phyloP scores from a whole-genome alignment of 176 grass and related monocot genomes.

The Oryza punctata region DNA sequence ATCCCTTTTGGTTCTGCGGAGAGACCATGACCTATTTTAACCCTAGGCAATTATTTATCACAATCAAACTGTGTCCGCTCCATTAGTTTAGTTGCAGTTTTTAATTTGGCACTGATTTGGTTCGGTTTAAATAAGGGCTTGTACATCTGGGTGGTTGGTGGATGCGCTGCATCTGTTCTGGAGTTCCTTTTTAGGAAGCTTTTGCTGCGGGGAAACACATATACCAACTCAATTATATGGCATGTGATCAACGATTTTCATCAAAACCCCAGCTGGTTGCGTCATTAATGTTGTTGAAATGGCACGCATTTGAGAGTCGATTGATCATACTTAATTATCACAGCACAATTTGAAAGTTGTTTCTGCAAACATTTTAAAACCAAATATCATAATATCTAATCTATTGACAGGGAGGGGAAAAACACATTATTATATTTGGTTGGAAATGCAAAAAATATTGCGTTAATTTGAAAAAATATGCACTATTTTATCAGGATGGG shows the following conservation, averaged over 20 bases:
- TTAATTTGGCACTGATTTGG: constrained; percentile 41
- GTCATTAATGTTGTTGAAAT: neutral
- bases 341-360: neutral
- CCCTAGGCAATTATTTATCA: constrained; percentile 16
- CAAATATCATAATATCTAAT: neutral
- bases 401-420: no score
- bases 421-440: no score
- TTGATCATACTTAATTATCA: neutral
- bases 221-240: constrained; percentile 41
- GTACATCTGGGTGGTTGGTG: constrained; percentile 43
- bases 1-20: constrained; percentile 28
- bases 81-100: constrained; percentile 21
- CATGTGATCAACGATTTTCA: constrained; percentile 49
- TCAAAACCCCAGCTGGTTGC: neutral
- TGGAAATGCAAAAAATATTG: no score
- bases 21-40: constrained; percentile 19
- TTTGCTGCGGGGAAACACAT: constrained; percentile 29
- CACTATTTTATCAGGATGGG: no score
- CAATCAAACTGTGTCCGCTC: constrained; percentile 10
- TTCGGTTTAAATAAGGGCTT: constrained; percentile 25
- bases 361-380: neutral
- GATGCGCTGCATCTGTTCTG: constrained; percentile 38
- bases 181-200: constrained; percentile 43
- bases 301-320: neutral
- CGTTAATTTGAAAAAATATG: no score